phyloP scores from a whole-genome alignment of 2,329 filamentous ascomycete genomes.

The Ophiostoma populinum region DNA sequence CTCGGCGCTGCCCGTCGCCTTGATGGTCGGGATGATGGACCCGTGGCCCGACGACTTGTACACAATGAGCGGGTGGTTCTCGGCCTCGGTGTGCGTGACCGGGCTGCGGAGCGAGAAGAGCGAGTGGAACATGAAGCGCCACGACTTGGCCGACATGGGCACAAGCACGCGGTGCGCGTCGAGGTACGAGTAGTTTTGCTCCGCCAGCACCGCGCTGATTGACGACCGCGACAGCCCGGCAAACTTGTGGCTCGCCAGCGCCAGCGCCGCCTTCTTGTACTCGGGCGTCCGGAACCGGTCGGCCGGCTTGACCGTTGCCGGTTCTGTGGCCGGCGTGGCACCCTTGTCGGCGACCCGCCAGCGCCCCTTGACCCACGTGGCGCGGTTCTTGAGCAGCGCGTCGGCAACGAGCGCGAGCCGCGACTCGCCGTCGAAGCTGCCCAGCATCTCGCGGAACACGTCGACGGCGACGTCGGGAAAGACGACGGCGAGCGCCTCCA shows the following conservation, averaged over 20 bases:
- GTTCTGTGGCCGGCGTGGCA: background rate
- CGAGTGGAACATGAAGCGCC: conserved; percentile 56
- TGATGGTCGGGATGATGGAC: conserved; percentile 41
- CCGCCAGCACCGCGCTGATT: conserved; percentile 62
- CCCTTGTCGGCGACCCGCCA: conserved; percentile 30
- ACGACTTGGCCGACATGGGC: conserved; percentile 53
- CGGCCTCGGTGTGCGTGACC: conserved; percentile 24
- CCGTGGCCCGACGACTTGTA: conserved; percentile 41
- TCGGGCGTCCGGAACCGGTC: conserved; percentile 50
- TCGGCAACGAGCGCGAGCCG: conserved; percentile 63
- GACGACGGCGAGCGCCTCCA: conserved; percentile 50
- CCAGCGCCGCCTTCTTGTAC: conserved; percentile 53
- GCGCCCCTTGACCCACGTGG: conserved; percentile 53
- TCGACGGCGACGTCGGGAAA: conserved; percentile 72
- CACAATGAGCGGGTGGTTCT: conserved; percentile 44
- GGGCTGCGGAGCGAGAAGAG: conserved; percentile 45
- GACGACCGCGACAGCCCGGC: conserved; percentile 55
- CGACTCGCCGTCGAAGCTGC: conserved; percentile 58
- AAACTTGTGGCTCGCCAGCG: conserved; percentile 58
- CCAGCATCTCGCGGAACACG: conserved; percentile 67
- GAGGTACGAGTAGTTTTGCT: conserved; percentile 65
- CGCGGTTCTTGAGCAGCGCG: conserved; percentile 53
- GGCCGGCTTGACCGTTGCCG: conserved; percentile 28
- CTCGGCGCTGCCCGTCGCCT: conserved; percentile 46
- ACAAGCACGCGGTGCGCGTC: conserved; percentile 53